phyloP scores from a whole-genome alignment of 805 yeast genomes.

The Kodamaea nitidulidarum region DNA sequence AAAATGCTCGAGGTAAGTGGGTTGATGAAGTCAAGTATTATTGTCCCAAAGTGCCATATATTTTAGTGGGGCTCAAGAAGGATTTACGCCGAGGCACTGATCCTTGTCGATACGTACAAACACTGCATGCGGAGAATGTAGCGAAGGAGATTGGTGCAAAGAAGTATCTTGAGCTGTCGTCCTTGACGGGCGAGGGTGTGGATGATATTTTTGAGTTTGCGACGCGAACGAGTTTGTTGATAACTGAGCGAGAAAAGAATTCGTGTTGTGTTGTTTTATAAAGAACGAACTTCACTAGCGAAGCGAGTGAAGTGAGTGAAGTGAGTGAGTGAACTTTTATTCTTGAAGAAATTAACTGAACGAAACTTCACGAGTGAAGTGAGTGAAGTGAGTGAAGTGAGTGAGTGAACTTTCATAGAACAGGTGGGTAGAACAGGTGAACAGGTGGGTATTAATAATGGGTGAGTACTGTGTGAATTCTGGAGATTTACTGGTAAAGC shows the following conservation, averaged over 20 bases:
- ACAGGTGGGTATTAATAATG: no score
- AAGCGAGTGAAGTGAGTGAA: no score
- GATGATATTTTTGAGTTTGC: slow-evolving; percentile 92
- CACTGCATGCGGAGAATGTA: slow-evolving; percentile 59
- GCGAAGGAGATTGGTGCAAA: slow-evolving; percentile 82
- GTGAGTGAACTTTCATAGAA: no score
- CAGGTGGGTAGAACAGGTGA: no score
- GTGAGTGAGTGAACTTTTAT: no score
- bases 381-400: no score
- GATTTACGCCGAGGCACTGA: slow-evolving; percentile 57
- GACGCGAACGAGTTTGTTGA: slow-evolving; percentile 71
- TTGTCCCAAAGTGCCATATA: slow-evolving; percentile 75
- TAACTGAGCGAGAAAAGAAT: slow-evolving; percentile 22
- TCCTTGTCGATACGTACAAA: slow-evolving; percentile 49
- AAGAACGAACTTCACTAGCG: no score
- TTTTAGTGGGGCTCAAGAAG: slow-evolving; percentile 80
- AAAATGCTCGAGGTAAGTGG: slow-evolving; percentile 84
- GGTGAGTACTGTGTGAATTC: no score
- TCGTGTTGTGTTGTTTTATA: slow-evolving; percentile 32
- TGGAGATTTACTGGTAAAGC: no score
- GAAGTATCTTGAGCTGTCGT: slow-evolving; percentile 80
- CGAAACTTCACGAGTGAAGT: no score
- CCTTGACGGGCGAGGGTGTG: slow-evolving; percentile 91
- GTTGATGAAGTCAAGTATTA: slow-evolving; percentile 74
- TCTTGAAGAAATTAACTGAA: no score